These are phyloP conservation scores for Marvania coccoides DNA, from an alignment of 139 green algal genomes.

Conservation along the genomic window DNA sequence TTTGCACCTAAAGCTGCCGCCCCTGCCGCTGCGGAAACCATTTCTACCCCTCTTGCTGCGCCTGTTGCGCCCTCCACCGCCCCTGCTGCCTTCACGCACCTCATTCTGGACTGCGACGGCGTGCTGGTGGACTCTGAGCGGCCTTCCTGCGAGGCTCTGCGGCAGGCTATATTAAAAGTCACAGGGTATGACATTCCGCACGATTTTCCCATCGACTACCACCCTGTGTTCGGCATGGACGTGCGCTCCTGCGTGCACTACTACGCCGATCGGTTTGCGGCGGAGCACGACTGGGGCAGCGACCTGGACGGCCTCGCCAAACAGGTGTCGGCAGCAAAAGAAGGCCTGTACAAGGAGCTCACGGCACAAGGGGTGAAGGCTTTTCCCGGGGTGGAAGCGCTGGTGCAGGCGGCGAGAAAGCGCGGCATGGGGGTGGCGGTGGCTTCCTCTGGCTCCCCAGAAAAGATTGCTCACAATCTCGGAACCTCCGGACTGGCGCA, in stretches of 20 bases:
- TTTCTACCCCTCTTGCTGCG: too few relatives aligned
- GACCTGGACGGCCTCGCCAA: slow-evolving; percentile 12
- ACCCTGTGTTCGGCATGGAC: slow-evolving; percentile 74
- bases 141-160: slow-evolving; percentile 58
- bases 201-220: slow-evolving; percentile 55
- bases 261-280: slow-evolving; percentile 30
- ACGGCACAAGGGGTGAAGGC: slow-evolving; percentile 33
- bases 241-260: slow-evolving; percentile 52
- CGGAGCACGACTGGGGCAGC: background rate
- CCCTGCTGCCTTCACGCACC: slow-evolving; percentile 30
- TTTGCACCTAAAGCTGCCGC: background rate
- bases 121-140: slow-evolving; percentile 71
- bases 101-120: slow-evolving; percentile 76
- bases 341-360: slow-evolving; percentile 41
- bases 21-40: too few relatives aligned
- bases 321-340: slow-evolving; percentile 42
- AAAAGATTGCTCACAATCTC: slow-evolving; percentile 67
- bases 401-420: slow-evolving; percentile 20
- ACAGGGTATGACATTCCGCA: slow-evolving; percentile 69
- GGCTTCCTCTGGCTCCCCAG: slow-evolving; percentile 42
- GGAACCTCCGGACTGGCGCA: slow-evolving; percentile 27
- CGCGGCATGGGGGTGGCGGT: slow-evolving; percentile 33
- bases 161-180: slow-evolving; percentile 52
- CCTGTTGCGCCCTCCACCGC: too few relatives aligned
- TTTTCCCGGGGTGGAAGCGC: slow-evolving; percentile 23